Base-by-base conservation (phyloP, 108 stramenopile genomes). In the Skeletonema potamos region DNA sequence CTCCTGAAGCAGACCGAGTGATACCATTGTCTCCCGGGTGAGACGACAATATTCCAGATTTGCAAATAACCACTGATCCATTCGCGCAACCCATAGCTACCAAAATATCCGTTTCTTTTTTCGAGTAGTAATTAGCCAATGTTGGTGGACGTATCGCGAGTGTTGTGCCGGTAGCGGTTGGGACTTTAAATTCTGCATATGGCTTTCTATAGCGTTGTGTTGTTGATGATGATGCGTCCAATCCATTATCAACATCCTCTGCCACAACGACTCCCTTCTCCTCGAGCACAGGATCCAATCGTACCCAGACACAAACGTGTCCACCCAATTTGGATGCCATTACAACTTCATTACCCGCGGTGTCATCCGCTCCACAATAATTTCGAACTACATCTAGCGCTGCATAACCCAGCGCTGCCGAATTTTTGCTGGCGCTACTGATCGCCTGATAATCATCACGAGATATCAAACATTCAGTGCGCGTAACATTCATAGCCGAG, bases 41-140 rank as follows among this genome's bases (percentile, higher is more conserved):
- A 57, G 64, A 64, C 12, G 70, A 56, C 39, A 67, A 39, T 17
- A 81, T 51, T 10, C 73, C 74, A 9, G 80, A 64, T 27, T 54
- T 41, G 30, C 69, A 72, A 34, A 81, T 48, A 3, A 66, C 29
- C 0, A 77, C 75, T 33, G 70, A 15, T 58, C 80, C 80, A 54
- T 77, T 36, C 36, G 76, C 74, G 41, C 70, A 81, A 66, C 80
- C 80, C 58, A 81, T 9, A 6, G 75, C 75, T 34, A 77, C 70
- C 17, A 81, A 22, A 29, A 77, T 48, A 28, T 76, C 75, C 0
- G 13, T 64, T 30, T 77, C 70, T 4, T 54, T 28, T 33, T 68
- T 63, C 9, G 74, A 64, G 30, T 76, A 77, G 27, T 76, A 72
- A 27, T 72, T 64, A 32, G 44, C 80, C 64, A 81, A 54, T 27